Percentiles rank a stretch among this genome's conserved stretches.
These are phyloP conservation scores for Marchantia paleacea DNA, from an alignment of 225 moss, liverwort and hornwort species.

Conservation along the genomic window DNA sequence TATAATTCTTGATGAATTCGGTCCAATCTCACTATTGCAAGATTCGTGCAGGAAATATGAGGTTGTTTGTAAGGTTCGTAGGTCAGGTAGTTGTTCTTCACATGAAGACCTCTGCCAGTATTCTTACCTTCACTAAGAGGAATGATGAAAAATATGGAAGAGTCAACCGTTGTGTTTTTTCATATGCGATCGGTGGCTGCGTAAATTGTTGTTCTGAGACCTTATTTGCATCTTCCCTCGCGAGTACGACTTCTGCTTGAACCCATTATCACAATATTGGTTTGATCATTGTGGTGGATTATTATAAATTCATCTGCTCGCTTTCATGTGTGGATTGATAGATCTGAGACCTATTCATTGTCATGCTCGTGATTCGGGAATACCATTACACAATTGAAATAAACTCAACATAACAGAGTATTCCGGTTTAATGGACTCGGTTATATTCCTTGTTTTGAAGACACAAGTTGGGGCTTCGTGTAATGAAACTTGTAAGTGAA, in stretches of 20 bases:
- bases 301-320: no score
- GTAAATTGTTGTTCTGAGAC: not conserved
- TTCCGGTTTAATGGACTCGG: no score
- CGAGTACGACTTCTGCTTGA: not conserved
- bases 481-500: no score
- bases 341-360: no score
- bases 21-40: constrained; percentile 5
- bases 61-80: not conserved
- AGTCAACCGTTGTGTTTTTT: not conserved
- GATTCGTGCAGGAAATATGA: constrained; percentile 1
- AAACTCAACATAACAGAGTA: no score
- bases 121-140: constrained; percentile 21
- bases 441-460: no score
- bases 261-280: no score
- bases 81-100: constrained; percentile 14
- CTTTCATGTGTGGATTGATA: no score
- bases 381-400: no score
- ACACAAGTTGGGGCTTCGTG: no score
- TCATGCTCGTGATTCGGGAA: no score
- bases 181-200: not conserved
- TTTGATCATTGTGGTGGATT: no score
- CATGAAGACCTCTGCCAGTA: constrained; percentile 5
- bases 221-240: not conserved
- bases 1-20: constrained; percentile 17
- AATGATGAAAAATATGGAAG: constrained; percentile 15